phyloP scores from a whole-genome alignment of 768 basidiomycete genomes.

The Symmetrospora coprosmae region DNA sequence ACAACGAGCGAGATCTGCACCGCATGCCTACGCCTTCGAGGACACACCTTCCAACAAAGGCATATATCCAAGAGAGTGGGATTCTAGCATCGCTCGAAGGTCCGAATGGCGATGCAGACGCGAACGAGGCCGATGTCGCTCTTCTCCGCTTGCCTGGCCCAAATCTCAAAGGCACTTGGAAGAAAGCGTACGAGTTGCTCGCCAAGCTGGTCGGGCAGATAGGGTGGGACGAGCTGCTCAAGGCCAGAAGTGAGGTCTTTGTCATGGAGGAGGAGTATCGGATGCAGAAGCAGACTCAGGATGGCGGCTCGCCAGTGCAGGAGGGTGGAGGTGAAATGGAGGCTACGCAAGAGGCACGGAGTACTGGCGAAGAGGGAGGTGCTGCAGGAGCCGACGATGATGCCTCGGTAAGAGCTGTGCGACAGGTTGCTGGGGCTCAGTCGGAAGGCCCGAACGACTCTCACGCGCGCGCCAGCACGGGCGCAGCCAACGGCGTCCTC shows the following conservation, averaged over 20 bases:
- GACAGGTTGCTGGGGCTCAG: conserved; percentile 31
- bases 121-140: conserved; percentile 76
- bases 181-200: conserved; percentile 78
- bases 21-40: conserved; percentile 63
- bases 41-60: conserved; percentile 71
- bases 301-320: conserved; percentile 16
- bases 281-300: conserved; percentile 58
- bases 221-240: conserved; percentile 96
- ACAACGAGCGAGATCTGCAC: conserved; percentile 87
- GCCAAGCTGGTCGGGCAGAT: conserved; percentile 83
- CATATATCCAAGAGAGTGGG: conserved; percentile 59
- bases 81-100: conserved; percentile 50
- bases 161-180: conserved; percentile 86
- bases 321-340: conserved; percentile 39
- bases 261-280: conserved; percentile 99
- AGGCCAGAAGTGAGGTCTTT: conserved; percentile 84
- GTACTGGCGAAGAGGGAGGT: background rate
- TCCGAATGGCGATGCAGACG: conserved; percentile 43
- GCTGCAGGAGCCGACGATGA: conserved; percentile 32
- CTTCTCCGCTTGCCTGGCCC: conserved; percentile 89
- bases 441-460: too few relatives aligned
- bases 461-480: too few relatives aligned
- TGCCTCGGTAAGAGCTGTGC: conserved; percentile 34
- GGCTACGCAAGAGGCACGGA: conserved; percentile 32
- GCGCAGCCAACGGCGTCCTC: conserved; percentile 5